A percentile compares a stretch with the other conserved stretches of the same genome.
Evolutionary conservation across 176 grass and related monocot genomes (phyloP).

Genomic region (Pharus latifolius): DNA sequence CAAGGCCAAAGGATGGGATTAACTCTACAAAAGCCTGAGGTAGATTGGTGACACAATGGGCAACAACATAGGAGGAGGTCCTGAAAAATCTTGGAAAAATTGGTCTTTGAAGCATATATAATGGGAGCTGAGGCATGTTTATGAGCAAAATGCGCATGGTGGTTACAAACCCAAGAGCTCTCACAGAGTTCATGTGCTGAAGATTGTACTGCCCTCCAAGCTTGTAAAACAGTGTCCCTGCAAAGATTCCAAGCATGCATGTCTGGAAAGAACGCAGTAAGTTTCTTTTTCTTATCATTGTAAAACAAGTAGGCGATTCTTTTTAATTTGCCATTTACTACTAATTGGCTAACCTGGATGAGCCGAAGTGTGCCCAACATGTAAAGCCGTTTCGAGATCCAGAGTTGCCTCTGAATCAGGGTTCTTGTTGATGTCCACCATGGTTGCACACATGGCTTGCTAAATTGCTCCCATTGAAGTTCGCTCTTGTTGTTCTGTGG

Average conservation of each 20-base stretch:
- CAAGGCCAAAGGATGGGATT: neutral
- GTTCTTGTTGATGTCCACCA: constrained; percentile 21
- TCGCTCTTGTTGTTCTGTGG: neutral
- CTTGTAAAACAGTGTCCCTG: constrained; percentile 23
- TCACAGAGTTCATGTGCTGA: constrained; percentile 26
- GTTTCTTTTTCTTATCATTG: neutral
- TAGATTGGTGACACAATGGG: constrained; percentile 9
- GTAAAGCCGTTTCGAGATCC: constrained; percentile 15
- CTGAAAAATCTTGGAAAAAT: constrained; percentile 29
- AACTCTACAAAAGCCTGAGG: constrained; percentile 21
- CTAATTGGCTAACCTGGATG: constrained; percentile 4
- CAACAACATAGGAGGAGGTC: constrained; percentile 27
- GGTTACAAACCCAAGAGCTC: constrained; percentile 25
- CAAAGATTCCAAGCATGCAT: constrained; percentile 28
- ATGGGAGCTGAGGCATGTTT: constrained; percentile 22
- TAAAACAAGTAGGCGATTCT: neutral
- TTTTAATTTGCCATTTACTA: neutral
- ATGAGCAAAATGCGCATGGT: constrained; percentile 28
- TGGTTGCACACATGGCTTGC: constrained; percentile 15
- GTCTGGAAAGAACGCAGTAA: neutral
- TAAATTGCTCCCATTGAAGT: constrained; percentile 8
- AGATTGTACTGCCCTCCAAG: constrained; percentile 13
- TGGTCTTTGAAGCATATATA: constrained; percentile 28
- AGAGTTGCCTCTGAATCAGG: constrained; percentile 8
- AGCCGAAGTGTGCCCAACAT: constrained; percentile 5